Evolutionary conservation across 2,329 filamentous ascomycete genomes (phyloP).

Genomic region (Aureobasidium sp.): DNA sequence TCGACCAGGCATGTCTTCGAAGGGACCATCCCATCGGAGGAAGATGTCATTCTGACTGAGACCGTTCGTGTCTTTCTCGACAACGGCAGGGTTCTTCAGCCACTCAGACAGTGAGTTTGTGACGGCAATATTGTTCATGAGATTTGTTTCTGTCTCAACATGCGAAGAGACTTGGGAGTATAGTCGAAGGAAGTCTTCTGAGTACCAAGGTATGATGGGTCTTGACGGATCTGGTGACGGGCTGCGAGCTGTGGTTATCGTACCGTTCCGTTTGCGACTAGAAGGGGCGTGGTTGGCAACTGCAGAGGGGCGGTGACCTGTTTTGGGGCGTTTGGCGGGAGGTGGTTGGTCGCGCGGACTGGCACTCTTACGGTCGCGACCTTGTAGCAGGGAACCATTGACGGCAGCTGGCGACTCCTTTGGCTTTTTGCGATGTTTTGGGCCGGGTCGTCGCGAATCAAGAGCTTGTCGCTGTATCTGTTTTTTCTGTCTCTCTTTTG

Average conservation of each 20-base stretch:
- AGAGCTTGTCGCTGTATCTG: slow-evolving; percentile 35
- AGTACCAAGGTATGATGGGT: slow-evolving; percentile 26
- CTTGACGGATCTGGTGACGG: slow-evolving; percentile 54
- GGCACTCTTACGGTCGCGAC: slow-evolving; percentile 41
- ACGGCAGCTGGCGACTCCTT: slow-evolving; percentile 62
- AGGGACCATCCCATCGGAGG: slow-evolving; percentile 48
- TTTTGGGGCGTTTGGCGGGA: slow-evolving; percentile 71
- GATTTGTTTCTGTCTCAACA: slow-evolving; percentile 61
- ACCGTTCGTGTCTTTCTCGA: slow-evolving; percentile 62
- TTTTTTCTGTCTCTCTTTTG: slow-evolving; percentile 25
- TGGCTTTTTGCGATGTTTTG: slow-evolving; percentile 84
- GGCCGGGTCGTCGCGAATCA: slow-evolving; percentile 62
- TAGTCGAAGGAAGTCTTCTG: slow-evolving; percentile 62
- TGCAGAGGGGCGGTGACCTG: slow-evolving; percentile 69
- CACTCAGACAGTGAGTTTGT: slow-evolving; percentile 69
- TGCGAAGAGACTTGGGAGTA: slow-evolving; percentile 20
- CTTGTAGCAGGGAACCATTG: slow-evolving; percentile 50
- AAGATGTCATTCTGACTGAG: slow-evolving; percentile 62
- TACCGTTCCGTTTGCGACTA: slow-evolving; percentile 56
- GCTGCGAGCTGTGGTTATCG: slow-evolving; percentile 56
- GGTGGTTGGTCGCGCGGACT: slow-evolving; percentile 50
- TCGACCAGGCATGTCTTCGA: slow-evolving; percentile 48
- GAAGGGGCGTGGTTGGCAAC: slow-evolving; percentile 66
- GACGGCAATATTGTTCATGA: slow-evolving; percentile 68
- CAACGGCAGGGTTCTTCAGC: slow-evolving; percentile 65